Evolutionary conservation across 129 eudicot genomes (phyloP).

Genomic region (Artemisia annua): DNA sequence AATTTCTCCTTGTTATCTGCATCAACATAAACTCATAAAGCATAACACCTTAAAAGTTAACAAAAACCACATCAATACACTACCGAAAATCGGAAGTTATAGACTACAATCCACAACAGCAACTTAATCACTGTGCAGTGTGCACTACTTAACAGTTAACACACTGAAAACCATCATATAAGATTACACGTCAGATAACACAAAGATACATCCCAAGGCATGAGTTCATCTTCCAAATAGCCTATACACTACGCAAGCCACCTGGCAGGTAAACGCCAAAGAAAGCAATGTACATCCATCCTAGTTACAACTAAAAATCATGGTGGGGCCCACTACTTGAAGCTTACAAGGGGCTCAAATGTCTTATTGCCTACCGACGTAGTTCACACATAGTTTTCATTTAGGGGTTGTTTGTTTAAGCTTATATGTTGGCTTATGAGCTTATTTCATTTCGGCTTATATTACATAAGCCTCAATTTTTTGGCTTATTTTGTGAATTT

Average conservation of each 20-base stretch:
- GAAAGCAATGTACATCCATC: too few species aligned
- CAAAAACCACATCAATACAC: neutral
- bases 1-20: slow-evolving; percentile 63
- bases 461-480: too few species aligned
- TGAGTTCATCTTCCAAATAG: slow-evolving; percentile 8
- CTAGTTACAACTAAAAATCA: too few species aligned
- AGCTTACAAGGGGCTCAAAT: too few species aligned
- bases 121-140: neutral
- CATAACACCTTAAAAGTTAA: neutral
- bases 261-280: too few species aligned
- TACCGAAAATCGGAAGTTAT: neutral
- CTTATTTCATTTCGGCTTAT: too few species aligned
- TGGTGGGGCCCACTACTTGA: too few species aligned
- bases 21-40: neutral
- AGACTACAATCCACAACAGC: neutral
- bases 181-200: neutral
- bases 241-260: neutral
- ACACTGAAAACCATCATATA: neutral
- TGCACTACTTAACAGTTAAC: slow-evolving; percentile 14
- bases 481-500: too few species aligned
- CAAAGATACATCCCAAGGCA: neutral
- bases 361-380: neutral
- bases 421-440: too few species aligned
- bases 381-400: neutral
- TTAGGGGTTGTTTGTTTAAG: too few species aligned